A percentile compares a stretch with the other conserved stretches of the same genome.
These are phyloP conservation scores for Aleurites moluccanus DNA, from an alignment of 441 rosid genomes.

Conservation along the genomic window DNA sequence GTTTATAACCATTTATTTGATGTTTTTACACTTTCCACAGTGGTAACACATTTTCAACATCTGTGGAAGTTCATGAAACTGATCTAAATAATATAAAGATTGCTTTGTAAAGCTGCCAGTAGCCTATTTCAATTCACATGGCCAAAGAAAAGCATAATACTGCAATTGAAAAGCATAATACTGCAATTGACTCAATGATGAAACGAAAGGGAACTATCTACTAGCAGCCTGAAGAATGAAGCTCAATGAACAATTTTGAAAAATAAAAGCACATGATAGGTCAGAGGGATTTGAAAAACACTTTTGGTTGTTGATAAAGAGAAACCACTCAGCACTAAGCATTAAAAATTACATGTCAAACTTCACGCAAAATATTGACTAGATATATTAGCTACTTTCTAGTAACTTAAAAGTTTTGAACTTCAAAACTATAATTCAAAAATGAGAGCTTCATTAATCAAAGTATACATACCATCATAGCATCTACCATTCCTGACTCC, in stretches of 20 bases:
- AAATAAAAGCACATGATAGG: not conserved
- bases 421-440: not conserved
- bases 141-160: not conserved
- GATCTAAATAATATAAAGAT: not conserved
- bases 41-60: not conserved
- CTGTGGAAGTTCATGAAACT: not conserved
- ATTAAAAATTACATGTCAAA: not conserved
- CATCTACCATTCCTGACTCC: constrained; percentile 85
- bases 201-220: not conserved
- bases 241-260: not conserved
- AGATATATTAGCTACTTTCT: not conserved
- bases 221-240: constrained; percentile 4
- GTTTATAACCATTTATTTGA: not conserved
- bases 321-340: not conserved
- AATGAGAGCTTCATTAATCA: not conserved
- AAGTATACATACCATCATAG: constrained; percentile 45
- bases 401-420: not conserved
- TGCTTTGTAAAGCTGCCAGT: not conserved
- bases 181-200: not conserved
- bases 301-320: not conserved
- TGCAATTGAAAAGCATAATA: too few species aligned
- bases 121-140: not conserved
- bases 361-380: not conserved
- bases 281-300: not conserved
- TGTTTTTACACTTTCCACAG: not conserved